phyloP scores from a whole-genome alignment of 768 basidiomycete genomes.

The Favolaschia claudopus region DNA sequence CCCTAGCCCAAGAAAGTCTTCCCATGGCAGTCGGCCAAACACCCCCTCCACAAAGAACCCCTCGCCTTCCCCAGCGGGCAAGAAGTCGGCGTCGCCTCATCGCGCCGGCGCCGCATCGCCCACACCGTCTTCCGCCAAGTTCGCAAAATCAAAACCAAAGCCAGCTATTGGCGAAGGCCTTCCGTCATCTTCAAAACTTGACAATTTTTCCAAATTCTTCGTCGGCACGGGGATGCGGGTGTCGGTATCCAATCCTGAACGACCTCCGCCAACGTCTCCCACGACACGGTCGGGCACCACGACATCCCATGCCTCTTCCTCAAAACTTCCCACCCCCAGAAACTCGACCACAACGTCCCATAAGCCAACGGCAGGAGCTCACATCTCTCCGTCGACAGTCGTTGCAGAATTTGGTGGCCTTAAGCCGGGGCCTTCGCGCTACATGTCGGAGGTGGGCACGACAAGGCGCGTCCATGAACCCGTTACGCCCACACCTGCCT shows the following conservation, averaged over 20 bases:
- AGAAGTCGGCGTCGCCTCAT: background rate
- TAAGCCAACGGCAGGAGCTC: constrained; percentile 15
- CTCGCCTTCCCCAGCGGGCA: background rate
- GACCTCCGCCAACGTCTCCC: background rate
- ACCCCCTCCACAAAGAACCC: constrained; percentile 16
- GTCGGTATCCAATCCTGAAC: constrained; percentile 18
- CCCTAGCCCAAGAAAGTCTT: constrained; percentile 22
- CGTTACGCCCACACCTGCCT: constrained; percentile 2
- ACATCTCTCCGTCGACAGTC: constrained; percentile 24
- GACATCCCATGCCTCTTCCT: constrained; percentile 8
- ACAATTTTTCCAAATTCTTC: constrained; percentile 24
- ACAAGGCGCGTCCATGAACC: constrained; percentile 15
- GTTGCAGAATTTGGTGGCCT: constrained; percentile 1
- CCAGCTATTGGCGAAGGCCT: constrained; percentile 12
- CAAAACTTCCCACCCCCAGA: constrained; percentile 22
- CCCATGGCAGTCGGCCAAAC: constrained; percentile 9
- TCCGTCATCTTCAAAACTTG: constrained; percentile 6
- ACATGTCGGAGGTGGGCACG: constrained; percentile 28
- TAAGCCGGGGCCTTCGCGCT: constrained; percentile 1
- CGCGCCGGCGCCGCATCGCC: constrained; percentile 6
- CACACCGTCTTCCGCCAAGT: constrained; percentile 1
- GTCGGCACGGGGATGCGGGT: constrained; percentile 25
- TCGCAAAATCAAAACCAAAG: constrained; percentile 6
- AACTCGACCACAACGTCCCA: constrained; percentile 5
- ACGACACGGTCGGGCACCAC: background rate